These are phyloP conservation scores for Purpureocillium lavendulum DNA, from an alignment of 2,329 filamentous ascomycete genomes.

Conservation along the genomic window DNA sequence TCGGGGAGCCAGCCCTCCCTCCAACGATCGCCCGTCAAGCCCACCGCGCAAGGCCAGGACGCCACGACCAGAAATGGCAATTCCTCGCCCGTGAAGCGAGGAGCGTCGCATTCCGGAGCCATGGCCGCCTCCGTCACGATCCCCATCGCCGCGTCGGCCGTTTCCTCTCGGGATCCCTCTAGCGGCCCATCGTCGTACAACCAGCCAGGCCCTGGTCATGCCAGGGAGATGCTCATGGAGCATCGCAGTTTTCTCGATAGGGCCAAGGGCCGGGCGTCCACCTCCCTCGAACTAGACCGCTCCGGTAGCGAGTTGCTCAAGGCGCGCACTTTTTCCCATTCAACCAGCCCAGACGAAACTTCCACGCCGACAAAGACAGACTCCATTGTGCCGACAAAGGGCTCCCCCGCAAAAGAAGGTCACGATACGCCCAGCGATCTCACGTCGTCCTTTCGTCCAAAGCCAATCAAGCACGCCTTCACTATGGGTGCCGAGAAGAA, in stretches of 20 bases:
- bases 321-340: slow-evolving; percentile 15
- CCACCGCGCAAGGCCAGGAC: slow-evolving; percentile 20
- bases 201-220: slow-evolving; percentile 19
- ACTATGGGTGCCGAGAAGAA: slow-evolving; percentile 46
- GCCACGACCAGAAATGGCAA: slow-evolving; percentile 24
- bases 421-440: slow-evolving; percentile 6
- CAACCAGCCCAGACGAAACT: slow-evolving; percentile 18
- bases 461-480: slow-evolving; percentile 32
- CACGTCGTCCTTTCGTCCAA: slow-evolving; percentile 19
- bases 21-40: slow-evolving; percentile 6
- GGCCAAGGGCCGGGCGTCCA: slow-evolving; percentile 19
- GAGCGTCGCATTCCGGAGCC: slow-evolving; percentile 11
- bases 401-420: slow-evolving; percentile 7
- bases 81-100: slow-evolving; percentile 24
- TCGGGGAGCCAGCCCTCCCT: slow-evolving; percentile 1
- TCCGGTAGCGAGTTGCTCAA: slow-evolving; percentile 14
- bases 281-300: slow-evolving; percentile 26
- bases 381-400: slow-evolving; percentile 9
- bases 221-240: slow-evolving; percentile 28
- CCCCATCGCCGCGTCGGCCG: slow-evolving; percentile 18
- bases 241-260: slow-evolving; percentile 22
- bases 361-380: slow-evolving; percentile 13
- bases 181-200: slow-evolving; percentile 23
- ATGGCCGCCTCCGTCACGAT: slow-evolving; percentile 24
- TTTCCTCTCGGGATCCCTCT: slow-evolving; percentile 18